Evolutionary conservation across 176 grass and related monocot genomes (phyloP), one percentile per base, ranked within the genome.

Genomic region (Aechmea fasciata): DNA sequence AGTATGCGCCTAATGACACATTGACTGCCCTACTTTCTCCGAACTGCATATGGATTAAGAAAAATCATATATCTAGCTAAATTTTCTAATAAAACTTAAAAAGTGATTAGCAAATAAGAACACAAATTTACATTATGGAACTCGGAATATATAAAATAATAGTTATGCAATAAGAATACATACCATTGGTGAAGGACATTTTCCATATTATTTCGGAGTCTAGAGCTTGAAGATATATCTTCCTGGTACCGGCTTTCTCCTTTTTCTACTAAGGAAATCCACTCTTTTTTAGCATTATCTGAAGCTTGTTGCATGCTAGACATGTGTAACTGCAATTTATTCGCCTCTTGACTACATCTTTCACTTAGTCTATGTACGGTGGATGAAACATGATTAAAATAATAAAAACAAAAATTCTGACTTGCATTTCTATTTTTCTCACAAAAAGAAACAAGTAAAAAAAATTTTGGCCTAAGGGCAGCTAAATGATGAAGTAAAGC

Each of bases 151-250:
- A 47, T 48, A 14, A 41, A 67, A 71, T 69, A 70, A 82, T n/a
- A 67, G 47, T 22, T 59, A 75, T 3, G 19, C 23, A 68, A 69
- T 73, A 80, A 48, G 69, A 64, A 75, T 23, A 11, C 11, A 57
- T 83, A 96, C 91, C 88, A 88, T 33, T 75, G 74, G 52, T 81
- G 74, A 57, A 96, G 62, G 67, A 68, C 64, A 48, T 52, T 73
- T 51, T 78, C 78, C 80, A 80, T 91, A 75, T 65, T 59, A 73
- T 64, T 52, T 57, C 64, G 82, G 52, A 65, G 69, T 74, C 82
- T 71, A 71, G 71, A 51, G 69, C 65, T 65, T 24, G 69, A 83
- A 49, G 53, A 61, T 23, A 61, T 77, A 71, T 82, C 82, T 17
- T 88, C 82, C 6, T 67, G 65, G 73, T 84, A 72, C 11, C 74